Conservation (phyloP, 2,329 filamentous ascomycete species). For the Capronia americana region DNA sequence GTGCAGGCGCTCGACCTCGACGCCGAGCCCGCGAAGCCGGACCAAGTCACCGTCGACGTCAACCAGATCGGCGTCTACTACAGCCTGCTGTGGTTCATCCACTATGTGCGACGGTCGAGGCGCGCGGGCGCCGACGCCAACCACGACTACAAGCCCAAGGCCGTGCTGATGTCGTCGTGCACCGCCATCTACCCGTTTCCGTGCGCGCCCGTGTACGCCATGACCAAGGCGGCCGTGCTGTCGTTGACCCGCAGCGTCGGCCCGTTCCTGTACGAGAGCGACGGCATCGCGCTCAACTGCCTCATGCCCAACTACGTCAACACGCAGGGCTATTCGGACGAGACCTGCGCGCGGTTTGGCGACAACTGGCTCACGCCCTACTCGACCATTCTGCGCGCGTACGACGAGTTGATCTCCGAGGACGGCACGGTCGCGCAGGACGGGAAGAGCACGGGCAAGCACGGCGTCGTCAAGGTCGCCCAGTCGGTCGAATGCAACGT, state of each 20-base stretch:
- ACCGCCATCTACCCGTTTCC: slow-evolving; percentile 50
- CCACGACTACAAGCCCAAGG: slow-evolving; percentile 38
- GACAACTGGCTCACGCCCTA: slow-evolving; percentile 45
- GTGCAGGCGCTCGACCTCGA: neutral
- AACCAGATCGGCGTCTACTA: slow-evolving; percentile 45
- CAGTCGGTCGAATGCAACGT: slow-evolving; percentile 1
- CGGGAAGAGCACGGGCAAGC: slow-evolving; percentile 41
- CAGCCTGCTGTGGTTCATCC: slow-evolving; percentile 45
- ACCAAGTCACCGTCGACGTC: slow-evolving; percentile 44
- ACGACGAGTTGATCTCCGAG: slow-evolving; percentile 42
- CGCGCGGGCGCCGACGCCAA: neutral
- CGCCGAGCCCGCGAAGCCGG: slow-evolving; percentile 41
- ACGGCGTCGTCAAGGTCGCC: slow-evolving; percentile 6
- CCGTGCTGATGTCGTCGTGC: slow-evolving; percentile 54
- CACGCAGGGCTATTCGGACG: slow-evolving; percentile 44
- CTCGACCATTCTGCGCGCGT: slow-evolving; percentile 44
- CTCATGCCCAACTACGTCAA: slow-evolving; percentile 45
- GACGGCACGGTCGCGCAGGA: neutral
- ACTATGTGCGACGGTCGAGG: slow-evolving; percentile 43
- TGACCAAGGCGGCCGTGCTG: slow-evolving; percentile 61
- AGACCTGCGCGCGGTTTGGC: slow-evolving; percentile 40
- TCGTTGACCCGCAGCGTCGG: slow-evolving; percentile 46
- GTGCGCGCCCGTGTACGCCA: slow-evolving; percentile 51
- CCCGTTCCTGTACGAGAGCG: slow-evolving; percentile 38
- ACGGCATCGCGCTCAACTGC: slow-evolving; percentile 46